Conservation (phyloP, 2,329 filamentous ascomycete species). For the Zymoseptoria tritici region DNA sequence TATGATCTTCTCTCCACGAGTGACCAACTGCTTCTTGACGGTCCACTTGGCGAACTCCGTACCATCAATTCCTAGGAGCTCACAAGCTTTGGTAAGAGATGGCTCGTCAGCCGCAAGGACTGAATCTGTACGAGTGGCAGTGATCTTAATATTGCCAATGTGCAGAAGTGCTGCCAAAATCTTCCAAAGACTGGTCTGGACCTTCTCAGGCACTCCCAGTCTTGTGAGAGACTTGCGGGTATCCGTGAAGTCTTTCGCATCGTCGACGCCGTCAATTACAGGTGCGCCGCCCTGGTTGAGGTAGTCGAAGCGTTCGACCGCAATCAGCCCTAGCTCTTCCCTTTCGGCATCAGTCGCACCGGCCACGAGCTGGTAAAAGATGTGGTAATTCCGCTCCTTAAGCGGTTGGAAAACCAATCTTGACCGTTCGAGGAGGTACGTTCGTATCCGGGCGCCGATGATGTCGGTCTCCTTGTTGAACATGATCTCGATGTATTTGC, state of each 20-base stretch:
- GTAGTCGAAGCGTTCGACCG: constrained; percentile 89
- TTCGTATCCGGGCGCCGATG: constrained; percentile 94
- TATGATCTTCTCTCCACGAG: constrained; percentile 92
- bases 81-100: constrained; percentile 70
- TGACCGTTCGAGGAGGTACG: constrained; percentile 89
- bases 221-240: constrained; percentile 80
- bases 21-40: constrained; percentile 96
- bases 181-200: constrained; percentile 81
- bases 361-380: constrained; percentile 95
- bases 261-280: constrained; percentile 87
- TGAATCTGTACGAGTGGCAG: constrained; percentile 80
- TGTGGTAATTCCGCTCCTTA: constrained; percentile 97
- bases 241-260: constrained; percentile 86
- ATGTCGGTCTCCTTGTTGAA: constrained; percentile 94
- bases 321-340: constrained; percentile 68
- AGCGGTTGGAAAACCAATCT: constrained; percentile 94
- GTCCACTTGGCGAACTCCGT: constrained; percentile 93
- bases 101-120: constrained; percentile 74
- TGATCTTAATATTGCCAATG: constrained; percentile 94
- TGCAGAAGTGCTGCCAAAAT: constrained; percentile 86
- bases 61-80: constrained; percentile 79
- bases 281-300: constrained; percentile 91
- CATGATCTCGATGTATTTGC: constrained; percentile 99
- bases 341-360: constrained; percentile 80
- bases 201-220: constrained; percentile 68